Conservation (phyloP, 306 rosid species). For the Pterocarpus macrocarpus region DNA sequence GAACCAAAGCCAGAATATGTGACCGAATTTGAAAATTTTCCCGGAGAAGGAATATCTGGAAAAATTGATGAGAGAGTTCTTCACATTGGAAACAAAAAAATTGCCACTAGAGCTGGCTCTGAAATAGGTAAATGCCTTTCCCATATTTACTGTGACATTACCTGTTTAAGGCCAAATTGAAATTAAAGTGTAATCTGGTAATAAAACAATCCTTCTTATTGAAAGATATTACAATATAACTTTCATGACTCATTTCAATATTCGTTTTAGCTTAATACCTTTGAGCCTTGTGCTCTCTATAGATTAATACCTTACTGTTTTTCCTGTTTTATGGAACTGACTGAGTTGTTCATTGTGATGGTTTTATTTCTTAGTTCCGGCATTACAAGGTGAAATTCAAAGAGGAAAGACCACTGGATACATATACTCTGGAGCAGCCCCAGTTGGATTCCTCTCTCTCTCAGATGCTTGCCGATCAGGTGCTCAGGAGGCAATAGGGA, state of each 20-base stretch:
- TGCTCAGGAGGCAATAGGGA: constrained; percentile 68
- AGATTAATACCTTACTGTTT: background rate
- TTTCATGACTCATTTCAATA: constrained; percentile 4
- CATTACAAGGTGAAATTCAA: constrained; percentile 55
- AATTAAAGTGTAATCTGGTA: constrained; percentile 13
- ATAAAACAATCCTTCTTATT: background rate
- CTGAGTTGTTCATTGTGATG: constrained; percentile 22
- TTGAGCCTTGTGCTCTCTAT: background rate
- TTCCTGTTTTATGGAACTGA: constrained; percentile 24
- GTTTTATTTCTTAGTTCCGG: constrained; percentile 63
- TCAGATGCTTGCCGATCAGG: constrained; percentile 88
- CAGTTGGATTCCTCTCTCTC: constrained; percentile 71
- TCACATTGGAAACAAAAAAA: constrained; percentile 80
- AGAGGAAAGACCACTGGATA: constrained; percentile 83
- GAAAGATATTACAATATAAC: background rate
- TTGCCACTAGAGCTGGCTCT: constrained; percentile 71
- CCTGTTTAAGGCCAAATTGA: background rate
- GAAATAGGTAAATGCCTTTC: constrained; percentile 62
- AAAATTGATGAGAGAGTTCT: constrained; percentile 71
- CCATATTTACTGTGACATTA: background rate
- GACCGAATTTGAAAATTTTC: constrained; percentile 75
- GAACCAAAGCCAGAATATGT: constrained; percentile 84
- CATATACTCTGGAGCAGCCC: constrained; percentile 65
- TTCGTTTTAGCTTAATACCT: constrained; percentile 1
- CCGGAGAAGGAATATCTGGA: constrained; percentile 91